A percentile compares a stretch with the other conserved stretches of the same genome.
phyloP scores from a whole-genome alignment of 805 yeast genomes.

The Teunomyces cretensis region DNA sequence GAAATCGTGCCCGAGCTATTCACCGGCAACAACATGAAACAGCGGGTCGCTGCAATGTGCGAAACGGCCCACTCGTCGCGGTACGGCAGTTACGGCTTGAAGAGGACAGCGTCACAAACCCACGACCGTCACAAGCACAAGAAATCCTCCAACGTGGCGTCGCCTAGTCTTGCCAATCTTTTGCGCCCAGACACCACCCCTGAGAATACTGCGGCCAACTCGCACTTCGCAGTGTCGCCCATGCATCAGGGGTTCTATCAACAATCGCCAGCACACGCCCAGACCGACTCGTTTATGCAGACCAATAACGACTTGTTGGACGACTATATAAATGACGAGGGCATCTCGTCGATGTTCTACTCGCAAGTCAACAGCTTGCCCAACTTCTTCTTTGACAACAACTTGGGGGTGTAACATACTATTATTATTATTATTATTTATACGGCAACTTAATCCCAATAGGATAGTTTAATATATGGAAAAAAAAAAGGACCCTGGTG shows the following conservation, averaged over 20 bases:
- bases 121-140: too few relatives aligned
- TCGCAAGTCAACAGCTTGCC: slow-evolving; percentile 33
- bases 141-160: too few relatives aligned
- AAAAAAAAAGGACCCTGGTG: too few relatives aligned
- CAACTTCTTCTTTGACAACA: slow-evolving; percentile 40
- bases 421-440: too few relatives aligned
- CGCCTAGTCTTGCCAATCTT: too few relatives aligned
- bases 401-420: slow-evolving; percentile 15
- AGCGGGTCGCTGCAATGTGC: not conserved
- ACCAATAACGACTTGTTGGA: slow-evolving; percentile 3
- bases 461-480: too few relatives aligned
- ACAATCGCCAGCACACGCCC: not conserved
- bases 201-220: not conserved
- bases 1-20: not conserved
- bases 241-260: not conserved
- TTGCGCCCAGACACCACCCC: not conserved
- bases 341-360: slow-evolving; percentile 17
- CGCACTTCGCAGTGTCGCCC: not conserved
- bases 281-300: not conserved
- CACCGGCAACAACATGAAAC: not conserved
- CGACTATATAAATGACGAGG: slow-evolving; percentile 24
- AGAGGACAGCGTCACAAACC: too few relatives aligned
- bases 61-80: not conserved
- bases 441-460: too few relatives aligned
- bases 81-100: too few relatives aligned